These are phyloP conservation scores for Monosporascus sp. DNA, from an alignment of 2,329 filamentous ascomycete species.

Conservation along the genomic window DNA sequence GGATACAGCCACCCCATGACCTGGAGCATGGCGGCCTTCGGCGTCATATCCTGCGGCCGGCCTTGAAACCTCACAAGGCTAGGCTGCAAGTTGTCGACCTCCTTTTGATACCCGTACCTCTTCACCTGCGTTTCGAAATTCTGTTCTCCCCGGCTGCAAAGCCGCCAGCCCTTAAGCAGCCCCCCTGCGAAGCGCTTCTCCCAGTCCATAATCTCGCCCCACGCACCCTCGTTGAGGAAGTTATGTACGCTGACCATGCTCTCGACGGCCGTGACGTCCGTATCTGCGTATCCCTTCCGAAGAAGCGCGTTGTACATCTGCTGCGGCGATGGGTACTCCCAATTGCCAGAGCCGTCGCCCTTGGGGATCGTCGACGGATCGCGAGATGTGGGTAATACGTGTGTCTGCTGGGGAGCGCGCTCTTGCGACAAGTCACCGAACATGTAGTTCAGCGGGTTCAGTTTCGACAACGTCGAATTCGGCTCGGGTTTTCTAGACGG, in stretches of 20 bases:
- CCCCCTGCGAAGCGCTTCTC: slow-evolving; percentile 79
- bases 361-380: slow-evolving; percentile 90
- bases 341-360: slow-evolving; percentile 70
- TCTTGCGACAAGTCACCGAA: slow-evolving; percentile 79
- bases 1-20: slow-evolving; percentile 76
- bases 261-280: slow-evolving; percentile 87
- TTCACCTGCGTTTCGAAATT: slow-evolving; percentile 40
- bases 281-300: slow-evolving; percentile 93
- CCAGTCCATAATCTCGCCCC: slow-evolving; percentile 92
- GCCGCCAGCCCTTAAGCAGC: slow-evolving; percentile 64
- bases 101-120: slow-evolving; percentile 43
- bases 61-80: slow-evolving; percentile 84
- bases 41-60: slow-evolving; percentile 80
- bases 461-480: slow-evolving; percentile 47
- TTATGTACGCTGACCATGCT: slow-evolving; percentile 98
- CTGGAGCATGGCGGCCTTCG: slow-evolving; percentile 82
- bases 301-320: slow-evolving; percentile 99
- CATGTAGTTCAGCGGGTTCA: slow-evolving; percentile 88
- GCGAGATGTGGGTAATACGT: slow-evolving; percentile 71
- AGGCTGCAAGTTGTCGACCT: slow-evolving; percentile 55
- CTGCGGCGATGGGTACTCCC: slow-evolving; percentile 97
- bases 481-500: slow-evolving; percentile 27
- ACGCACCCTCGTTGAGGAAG: slow-evolving; percentile 95
- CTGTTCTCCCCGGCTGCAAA: slow-evolving; percentile 69
- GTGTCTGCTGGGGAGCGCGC: slow-evolving; percentile 65